These are phyloP conservation scores for Luzula sylvatica DNA, from an alignment of 176 grass and related monocot species.

Conservation along the genomic window DNA sequence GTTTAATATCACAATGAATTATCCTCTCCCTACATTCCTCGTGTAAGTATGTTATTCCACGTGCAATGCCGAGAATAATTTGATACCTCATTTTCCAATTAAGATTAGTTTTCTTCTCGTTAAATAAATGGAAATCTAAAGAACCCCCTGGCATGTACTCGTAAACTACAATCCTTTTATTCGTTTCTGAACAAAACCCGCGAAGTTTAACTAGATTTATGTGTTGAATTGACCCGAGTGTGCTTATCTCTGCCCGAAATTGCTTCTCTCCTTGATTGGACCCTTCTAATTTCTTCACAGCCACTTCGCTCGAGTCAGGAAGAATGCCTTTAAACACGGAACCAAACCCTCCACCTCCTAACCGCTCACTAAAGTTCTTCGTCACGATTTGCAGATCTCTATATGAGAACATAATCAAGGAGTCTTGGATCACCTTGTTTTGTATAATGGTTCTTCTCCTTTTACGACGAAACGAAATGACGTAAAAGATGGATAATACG, in stretches of 20 bases:
- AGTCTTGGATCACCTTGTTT: background rate
- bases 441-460: background rate
- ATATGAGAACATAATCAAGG: slow-evolving; percentile 13
- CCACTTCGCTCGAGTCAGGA: background rate
- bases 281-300: no score
- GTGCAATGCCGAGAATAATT: slow-evolving; percentile 2
- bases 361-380: slow-evolving; percentile 22
- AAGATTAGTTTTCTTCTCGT: background rate
- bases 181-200: slow-evolving; percentile 9
- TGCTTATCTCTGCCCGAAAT: slow-evolving; percentile 18
- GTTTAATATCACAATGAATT: slow-evolving; percentile 20
- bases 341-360: no score
- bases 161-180: slow-evolving; percentile 11
- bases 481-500: background rate
- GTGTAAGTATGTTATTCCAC: slow-evolving; percentile 17
- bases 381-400: slow-evolving; percentile 14
- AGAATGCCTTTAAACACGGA: slow-evolving; percentile 26
- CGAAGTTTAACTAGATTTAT: no score
- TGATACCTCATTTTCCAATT: slow-evolving; percentile 9
- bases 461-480: background rate
- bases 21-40: slow-evolving; percentile 19
- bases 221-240: slow-evolving; percentile 11
- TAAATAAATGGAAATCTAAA: slow-evolving; percentile 2
- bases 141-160: no score
- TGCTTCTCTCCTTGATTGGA: slow-evolving; percentile 33